phyloP scores from a whole-genome alignment of 1,139 yeast species.

The Oligophagozyma castellii region DNA sequence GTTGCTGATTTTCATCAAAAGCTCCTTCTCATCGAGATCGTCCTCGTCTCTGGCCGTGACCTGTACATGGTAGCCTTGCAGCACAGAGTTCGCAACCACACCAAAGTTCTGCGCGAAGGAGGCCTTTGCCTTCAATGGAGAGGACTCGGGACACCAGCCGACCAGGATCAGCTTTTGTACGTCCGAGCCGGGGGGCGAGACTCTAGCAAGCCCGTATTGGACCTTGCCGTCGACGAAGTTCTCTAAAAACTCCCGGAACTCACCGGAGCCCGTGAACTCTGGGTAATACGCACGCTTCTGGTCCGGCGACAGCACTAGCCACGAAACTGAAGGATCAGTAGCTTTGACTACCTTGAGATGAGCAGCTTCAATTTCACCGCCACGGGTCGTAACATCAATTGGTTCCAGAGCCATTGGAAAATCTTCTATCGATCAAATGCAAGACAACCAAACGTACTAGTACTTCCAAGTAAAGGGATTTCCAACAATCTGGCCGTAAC shows the following conservation, averaged over 20 bases:
- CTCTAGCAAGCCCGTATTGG: constrained; percentile 83
- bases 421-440: background rate
- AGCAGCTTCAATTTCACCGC: constrained; percentile 46
- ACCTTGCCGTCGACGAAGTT: constrained; percentile 79
- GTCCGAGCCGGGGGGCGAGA: constrained; percentile 79
- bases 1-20: constrained; percentile 63
- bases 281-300: constrained; percentile 44
- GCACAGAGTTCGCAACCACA: constrained; percentile 45
- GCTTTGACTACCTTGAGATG: constrained; percentile 56
- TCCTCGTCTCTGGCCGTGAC: constrained; percentile 91
- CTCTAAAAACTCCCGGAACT: constrained; percentile 60
- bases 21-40: constrained; percentile 70
- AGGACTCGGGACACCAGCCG: constrained; percentile 90
- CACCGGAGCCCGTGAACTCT: constrained; percentile 40
- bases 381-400: constrained; percentile 32
- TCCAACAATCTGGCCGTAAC: too few species aligned
- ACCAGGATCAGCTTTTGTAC: constrained; percentile 70
- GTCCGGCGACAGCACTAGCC: constrained; percentile 53
- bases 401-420: constrained; percentile 25
- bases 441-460: too few species aligned
- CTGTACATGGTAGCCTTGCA: constrained; percentile 85
- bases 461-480: too few species aligned
- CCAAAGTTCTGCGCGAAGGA: constrained; percentile 69
- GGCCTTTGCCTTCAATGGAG: constrained; percentile 62
- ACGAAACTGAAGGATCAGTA: constrained; percentile 35